phyloP scores from a whole-genome alignment of 495 filamentous ascomycete genomes.

The Penicillium bialowiezense region DNA sequence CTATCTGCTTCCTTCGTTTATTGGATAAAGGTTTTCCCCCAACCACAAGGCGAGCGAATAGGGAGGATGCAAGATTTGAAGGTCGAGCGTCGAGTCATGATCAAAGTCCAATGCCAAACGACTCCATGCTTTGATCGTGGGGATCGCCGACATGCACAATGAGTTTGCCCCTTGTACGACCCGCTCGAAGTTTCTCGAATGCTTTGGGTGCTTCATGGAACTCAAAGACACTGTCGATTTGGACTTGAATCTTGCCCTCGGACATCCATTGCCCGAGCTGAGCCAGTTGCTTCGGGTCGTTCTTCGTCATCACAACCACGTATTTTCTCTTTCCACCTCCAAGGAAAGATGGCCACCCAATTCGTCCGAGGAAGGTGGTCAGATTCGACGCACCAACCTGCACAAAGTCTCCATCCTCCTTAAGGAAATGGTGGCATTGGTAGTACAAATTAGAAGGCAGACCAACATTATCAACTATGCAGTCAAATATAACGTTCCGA shows the following conservation, averaged over 20 bases:
- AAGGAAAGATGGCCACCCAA: slow-evolving; percentile 52
- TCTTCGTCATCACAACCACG: slow-evolving; percentile 39
- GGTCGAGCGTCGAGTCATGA: too few relatives aligned
- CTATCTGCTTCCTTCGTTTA: too few relatives aligned
- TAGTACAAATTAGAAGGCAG: slow-evolving; percentile 50
- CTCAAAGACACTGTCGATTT: slow-evolving; percentile 58
- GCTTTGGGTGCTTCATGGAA: slow-evolving; percentile 63
- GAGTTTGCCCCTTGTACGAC: slow-evolving; percentile 66
- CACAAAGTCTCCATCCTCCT: slow-evolving; percentile 51
- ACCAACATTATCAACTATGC: slow-evolving; percentile 63
- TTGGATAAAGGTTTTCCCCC: too few relatives aligned
- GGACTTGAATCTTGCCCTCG: slow-evolving; percentile 58
- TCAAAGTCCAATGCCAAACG: slow-evolving; percentile 1
- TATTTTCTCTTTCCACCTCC: slow-evolving; percentile 64
- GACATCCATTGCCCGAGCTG: slow-evolving; percentile 58
- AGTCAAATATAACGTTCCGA: slow-evolving; percentile 51
- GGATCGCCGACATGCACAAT: slow-evolving; percentile 53
- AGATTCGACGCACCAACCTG: slow-evolving; percentile 50
- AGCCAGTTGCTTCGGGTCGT: slow-evolving; percentile 43
- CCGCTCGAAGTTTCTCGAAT: slow-evolving; percentile 59
- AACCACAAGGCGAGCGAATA: too few relatives aligned
- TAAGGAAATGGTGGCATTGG: slow-evolving; percentile 52
- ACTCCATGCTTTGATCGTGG: slow-evolving; percentile 12
- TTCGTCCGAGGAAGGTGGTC: slow-evolving; percentile 21
- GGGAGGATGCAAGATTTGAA: too few relatives aligned